Conservation (phyloP, 768 basidiomycete species). For the Agaricus subrufescens region DNA sequence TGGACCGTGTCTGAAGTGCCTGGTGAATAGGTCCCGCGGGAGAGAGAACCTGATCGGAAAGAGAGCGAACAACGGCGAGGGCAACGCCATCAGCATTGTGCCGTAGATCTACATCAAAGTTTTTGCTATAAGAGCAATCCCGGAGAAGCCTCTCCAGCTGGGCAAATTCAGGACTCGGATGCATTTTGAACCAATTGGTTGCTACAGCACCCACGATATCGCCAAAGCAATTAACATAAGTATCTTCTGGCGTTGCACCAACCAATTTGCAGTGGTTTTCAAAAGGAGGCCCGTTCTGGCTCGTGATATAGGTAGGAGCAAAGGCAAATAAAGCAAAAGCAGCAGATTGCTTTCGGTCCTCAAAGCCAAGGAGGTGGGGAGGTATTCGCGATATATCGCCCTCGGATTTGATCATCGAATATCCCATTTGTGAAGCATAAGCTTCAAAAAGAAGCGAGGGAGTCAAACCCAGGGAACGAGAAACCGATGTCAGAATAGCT, state of each 20-base stretch:
- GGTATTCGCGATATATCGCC: slow-evolving; percentile 61
- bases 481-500: slow-evolving; percentile 56
- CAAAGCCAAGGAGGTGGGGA: slow-evolving; percentile 72
- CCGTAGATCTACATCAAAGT: slow-evolving; percentile 16
- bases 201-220: slow-evolving; percentile 64
- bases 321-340: slow-evolving; percentile 62
- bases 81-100: slow-evolving; percentile 54
- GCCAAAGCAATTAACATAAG: slow-evolving; percentile 59
- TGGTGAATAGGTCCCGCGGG: slow-evolving; percentile 42
- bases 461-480: slow-evolving; percentile 60
- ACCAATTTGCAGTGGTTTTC: slow-evolving; percentile 57
- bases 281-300: slow-evolving; percentile 41
- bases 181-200: slow-evolving; percentile 38
- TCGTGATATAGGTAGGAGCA: slow-evolving; percentile 62
- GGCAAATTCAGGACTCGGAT: slow-evolving; percentile 10
- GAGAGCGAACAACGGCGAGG: slow-evolving; percentile 51
- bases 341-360: slow-evolving; percentile 60
- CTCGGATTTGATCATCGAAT: slow-evolving; percentile 48
- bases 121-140: slow-evolving; percentile 9
- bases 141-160: slow-evolving; percentile 10
- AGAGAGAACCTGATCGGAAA: slow-evolving; percentile 66
- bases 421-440: slow-evolving; percentile 75
- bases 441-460: slow-evolving; percentile 60
- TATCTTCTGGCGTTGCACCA: slow-evolving; percentile 44
- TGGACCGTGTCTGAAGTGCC: slow-evolving; percentile 30